These are phyloP conservation scores for Solanum habrochaites DNA, from an alignment of 257 asterid species.

Conservation along the genomic window DNA sequence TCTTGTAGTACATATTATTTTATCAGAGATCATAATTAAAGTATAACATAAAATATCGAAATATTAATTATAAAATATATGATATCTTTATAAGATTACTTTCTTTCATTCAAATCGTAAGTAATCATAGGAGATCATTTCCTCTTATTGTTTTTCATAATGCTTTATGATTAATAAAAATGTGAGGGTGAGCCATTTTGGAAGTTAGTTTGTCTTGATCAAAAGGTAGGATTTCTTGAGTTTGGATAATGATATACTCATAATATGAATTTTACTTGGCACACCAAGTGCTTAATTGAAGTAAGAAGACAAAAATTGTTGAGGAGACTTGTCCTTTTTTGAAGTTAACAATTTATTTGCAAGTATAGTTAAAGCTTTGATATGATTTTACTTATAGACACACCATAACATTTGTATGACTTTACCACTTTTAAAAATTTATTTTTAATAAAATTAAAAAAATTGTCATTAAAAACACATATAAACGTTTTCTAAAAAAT, in stretches of 20 bases:
- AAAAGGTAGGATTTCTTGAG: background rate
- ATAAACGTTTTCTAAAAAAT: background rate
- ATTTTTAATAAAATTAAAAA: background rate
- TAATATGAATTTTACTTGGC: background rate
- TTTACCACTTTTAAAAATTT: background rate
- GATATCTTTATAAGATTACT: background rate
- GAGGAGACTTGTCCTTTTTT: constrained; percentile 5
- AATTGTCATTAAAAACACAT: background rate
- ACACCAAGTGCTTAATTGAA: background rate
- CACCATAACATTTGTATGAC: background rate
- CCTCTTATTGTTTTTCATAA: background rate
- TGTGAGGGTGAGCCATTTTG: background rate
- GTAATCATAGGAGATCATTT: background rate
- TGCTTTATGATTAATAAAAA: background rate
- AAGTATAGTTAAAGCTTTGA: background rate
- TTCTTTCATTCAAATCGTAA: background rate
- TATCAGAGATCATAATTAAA: background rate
- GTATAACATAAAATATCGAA: background rate
- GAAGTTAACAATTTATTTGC: background rate
- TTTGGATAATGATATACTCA: background rate
- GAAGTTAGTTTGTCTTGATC: background rate
- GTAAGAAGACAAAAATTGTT: background rate
- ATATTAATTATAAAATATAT: background rate
- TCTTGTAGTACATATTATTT: constrained; percentile 1
- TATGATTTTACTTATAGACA: background rate